phyloP scores from a whole-genome alignment of 495 filamentous ascomycete species.

The Penicillium nucicola region DNA sequence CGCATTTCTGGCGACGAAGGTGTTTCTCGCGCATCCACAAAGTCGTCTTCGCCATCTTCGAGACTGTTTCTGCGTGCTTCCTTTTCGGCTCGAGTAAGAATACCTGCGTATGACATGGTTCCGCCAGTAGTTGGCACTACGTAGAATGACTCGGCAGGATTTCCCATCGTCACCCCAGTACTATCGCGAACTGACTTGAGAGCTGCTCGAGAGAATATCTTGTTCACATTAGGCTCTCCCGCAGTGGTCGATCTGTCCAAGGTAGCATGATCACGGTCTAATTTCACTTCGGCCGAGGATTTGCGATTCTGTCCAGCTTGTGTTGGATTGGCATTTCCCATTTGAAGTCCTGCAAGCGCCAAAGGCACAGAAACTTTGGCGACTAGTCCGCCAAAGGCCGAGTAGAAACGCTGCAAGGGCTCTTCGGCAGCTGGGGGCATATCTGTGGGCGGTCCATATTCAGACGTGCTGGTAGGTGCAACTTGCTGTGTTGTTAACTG shows the following conservation, averaged over 20 bases:
- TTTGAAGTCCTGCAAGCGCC: constrained; percentile 86
- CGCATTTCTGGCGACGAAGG: constrained; percentile 49
- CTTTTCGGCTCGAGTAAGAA: constrained; percentile 69
- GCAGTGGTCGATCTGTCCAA: constrained; percentile 31
- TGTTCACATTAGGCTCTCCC: constrained; percentile 68
- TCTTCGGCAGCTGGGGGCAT: constrained; percentile 55
- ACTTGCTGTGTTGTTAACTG: constrained; percentile 37
- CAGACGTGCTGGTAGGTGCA: constrained; percentile 22
- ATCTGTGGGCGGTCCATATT: constrained; percentile 10
- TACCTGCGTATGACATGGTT: constrained; percentile 84
- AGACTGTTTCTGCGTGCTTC: constrained; percentile 49
- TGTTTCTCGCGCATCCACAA: constrained; percentile 82
- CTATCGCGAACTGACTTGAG: constrained; percentile 64
- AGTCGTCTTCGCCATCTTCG: constrained; percentile 71
- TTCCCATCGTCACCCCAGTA: constrained; percentile 34
- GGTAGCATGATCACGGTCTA: constrained; percentile 36
- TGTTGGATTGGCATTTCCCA: constrained; percentile 53
- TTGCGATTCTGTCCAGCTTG: constrained; percentile 40
- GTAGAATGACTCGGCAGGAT: constrained; percentile 81
- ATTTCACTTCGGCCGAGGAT: constrained; percentile 35
- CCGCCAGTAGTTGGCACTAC: constrained; percentile 89
- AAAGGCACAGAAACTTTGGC: constrained; percentile 82
- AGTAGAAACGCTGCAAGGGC: constrained; percentile 85
- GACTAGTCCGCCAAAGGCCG: constrained; percentile 78
- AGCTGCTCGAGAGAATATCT: constrained; percentile 76